Evolutionary conservation across 192 early-diverging fungal species (phyloP), one percentile per base, ranked within the genome.

Genomic region (Kickxella alabastrina): DNA sequence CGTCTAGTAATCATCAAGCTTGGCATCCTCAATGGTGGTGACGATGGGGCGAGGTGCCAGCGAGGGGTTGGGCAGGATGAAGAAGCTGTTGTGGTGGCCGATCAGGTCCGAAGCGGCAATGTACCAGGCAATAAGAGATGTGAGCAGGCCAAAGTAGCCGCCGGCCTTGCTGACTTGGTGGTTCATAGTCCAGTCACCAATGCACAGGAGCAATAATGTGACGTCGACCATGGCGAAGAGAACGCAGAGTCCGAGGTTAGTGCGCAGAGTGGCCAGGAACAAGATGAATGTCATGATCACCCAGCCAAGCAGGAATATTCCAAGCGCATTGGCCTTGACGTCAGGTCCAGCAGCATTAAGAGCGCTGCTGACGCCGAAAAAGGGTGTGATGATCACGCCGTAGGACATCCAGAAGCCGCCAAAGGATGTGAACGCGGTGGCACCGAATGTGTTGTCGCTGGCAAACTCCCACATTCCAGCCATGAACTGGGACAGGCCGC

Each of bases 391-490:
- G 25, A 87, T 79, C 8, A 59, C 68, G 21, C 66, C 82, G 26
- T 69, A 88, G 4, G 85, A 68, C 40, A 84, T 58, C 86, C 82
- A 88, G 79, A 83, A 85, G 22, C 79, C 85, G 45, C 79, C 83
- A 22, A 82, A 87, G 19, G 81, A 81, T 35, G 82, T 75, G 69
- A 89, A 89, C 9, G 84, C 86, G 10, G 86, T 89, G 43, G 87
- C 87, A 57, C 88, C 87, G 78, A 92, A 90, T 9, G 86, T 89
- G 58, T 92, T 90, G 43, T 85, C 82, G 4, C 68, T 62, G 27
- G 79, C 77, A 63, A 88, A 89, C 77, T 90, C 87, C 88, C 85
- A 89, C 87, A 90, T 88, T 43, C 88, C 89, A 44, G 87, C 88
- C 10, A 86, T 63, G 26, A 90, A 65, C 73, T 92, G 88, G 44